Percentiles rank a stretch among this genome's conserved stretches.
Evolutionary conservation across 2,329 filamentous ascomycete species (phyloP).

Genomic region (Chalaropsis ovoidea): DNA sequence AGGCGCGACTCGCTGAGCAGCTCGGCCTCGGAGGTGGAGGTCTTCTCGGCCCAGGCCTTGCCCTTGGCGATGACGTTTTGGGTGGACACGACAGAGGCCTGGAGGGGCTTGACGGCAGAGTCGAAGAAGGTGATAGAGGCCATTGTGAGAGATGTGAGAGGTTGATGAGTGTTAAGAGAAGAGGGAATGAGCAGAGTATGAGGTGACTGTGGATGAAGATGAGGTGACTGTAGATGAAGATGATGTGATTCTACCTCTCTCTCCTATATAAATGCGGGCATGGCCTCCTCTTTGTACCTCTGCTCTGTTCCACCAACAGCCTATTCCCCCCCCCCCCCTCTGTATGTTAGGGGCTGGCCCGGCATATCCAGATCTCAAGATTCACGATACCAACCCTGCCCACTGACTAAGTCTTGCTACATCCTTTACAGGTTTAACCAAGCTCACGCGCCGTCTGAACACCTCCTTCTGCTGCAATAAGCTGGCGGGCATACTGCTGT

Average conservation of each 20-base stretch:
- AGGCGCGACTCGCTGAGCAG: constrained; percentile 28
- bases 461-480: no score
- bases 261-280: not conserved
- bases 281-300: not conserved
- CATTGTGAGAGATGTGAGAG: constrained; percentile 19
- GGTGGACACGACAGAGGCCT: not conserved
- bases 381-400: not conserved
- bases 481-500: no score
- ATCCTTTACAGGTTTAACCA: not conserved
- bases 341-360: not conserved
- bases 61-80: constrained; percentile 20
- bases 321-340: no score
- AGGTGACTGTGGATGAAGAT: not conserved
- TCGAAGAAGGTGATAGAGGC: constrained; percentile 18
- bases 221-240: not conserved
- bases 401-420: not conserved
- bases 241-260: not conserved
- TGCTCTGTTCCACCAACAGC: no score
- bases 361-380: not conserved
- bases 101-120: constrained; percentile 14
- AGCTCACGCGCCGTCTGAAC: not conserved
- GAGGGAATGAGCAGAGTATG: not conserved
- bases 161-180: not conserved
- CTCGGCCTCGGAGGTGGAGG: constrained; percentile 6
- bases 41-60: constrained; percentile 11